A percentile compares a stretch with the other conserved stretches of the same genome.
phyloP scores from a whole-genome alignment of 129 eudicot genomes.

The Artemisia annua region DNA sequence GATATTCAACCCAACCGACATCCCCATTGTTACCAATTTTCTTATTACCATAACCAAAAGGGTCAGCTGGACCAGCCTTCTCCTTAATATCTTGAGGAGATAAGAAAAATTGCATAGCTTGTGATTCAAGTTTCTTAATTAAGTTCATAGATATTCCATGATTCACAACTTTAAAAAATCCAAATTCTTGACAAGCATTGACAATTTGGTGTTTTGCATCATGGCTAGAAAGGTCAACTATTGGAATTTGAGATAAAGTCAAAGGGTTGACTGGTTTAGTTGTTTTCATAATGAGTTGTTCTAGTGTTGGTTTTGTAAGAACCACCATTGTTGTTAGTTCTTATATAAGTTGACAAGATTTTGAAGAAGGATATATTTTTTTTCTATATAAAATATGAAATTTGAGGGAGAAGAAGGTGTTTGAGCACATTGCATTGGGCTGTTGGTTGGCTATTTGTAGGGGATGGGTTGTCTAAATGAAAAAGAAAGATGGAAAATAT shows the following conservation, averaged over 20 bases:
- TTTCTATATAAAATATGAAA: not conserved
- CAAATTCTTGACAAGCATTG: constrained; percentile 73
- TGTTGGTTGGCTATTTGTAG: constrained; percentile 36
- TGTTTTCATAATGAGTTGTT: constrained; percentile 39
- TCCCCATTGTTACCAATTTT: constrained; percentile 74
- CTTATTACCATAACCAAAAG: constrained; percentile 81
- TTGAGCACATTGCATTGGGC: constrained; percentile 17
- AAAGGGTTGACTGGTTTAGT: constrained; percentile 38
- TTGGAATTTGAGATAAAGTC: constrained; percentile 39
- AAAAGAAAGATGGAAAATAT: constrained; percentile 11
- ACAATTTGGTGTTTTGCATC: constrained; percentile 62
- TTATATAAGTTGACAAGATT: not conserved
- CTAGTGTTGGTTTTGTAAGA: constrained; percentile 49
- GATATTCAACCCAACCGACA: constrained; percentile 79
- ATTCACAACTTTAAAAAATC: constrained; percentile 73
- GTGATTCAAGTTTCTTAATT: constrained; percentile 56
- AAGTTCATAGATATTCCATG: constrained; percentile 58
- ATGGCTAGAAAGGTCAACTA: constrained; percentile 75
- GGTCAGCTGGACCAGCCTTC: constrained; percentile 61
- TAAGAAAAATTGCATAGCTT: constrained; percentile 65
- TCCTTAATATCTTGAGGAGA: constrained; percentile 53
- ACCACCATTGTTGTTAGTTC: constrained; percentile 50
- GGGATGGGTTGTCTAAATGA: constrained; percentile 4
- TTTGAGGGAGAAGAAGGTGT: constrained; percentile 19
- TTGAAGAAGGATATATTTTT: not conserved